Base-by-base conservation (phyloP, 2,329 filamentous ascomycete species). In the Epichloe baconii region DNA sequence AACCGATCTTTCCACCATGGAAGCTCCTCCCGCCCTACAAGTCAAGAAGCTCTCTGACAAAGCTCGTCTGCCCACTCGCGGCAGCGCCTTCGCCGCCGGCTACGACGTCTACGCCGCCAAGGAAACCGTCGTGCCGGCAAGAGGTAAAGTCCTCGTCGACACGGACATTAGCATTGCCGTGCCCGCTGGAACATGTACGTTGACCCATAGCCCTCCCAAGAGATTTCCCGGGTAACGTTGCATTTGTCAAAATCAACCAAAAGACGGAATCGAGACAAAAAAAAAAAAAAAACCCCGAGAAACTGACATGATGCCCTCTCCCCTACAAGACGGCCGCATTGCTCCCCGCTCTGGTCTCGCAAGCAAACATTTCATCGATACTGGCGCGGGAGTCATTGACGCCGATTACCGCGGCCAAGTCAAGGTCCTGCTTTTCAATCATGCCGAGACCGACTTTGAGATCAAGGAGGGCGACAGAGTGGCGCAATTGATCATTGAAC, bases 341-440 rank as follows among this genome's bases (percentile, higher is more conserved):
- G 90, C 90, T 3, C 90, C 90, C 10, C 86, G 90, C 57, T 93
- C 87, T n/a, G 89, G 89, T 46, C 83, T 95, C 37, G 91, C 91
- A 2, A 77, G 83, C 54, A 98, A 98, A 74, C 82, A 97, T 72
- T 93, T 90, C 71, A 97, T 98, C 66, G 89, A 96, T 68, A 93
- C 87, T 0, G 89, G 94, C 55, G 93, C 93, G 0, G 93, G 93
- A 50, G 93, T 98, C 57, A 97, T 98, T 61, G 93, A 98, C 68
- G 90, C 91, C 36, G 93, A 98, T 70, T 98, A 98, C 74, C 80
- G 93, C 37, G 93, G 93, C 19, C 86, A 86, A 59, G 85, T 98
- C 62, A 95, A 94, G 75, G 86, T 98, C 26, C 77, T 98, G 58
- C 79, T 98, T 49, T 97, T 97, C 69, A 98, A 98, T 72, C 84